Evolutionary conservation across 2,329 filamentous ascomycete species (phyloP), one percentile per base, ranked within the genome.

Genomic region (Penicillium corylophilum): DNA sequence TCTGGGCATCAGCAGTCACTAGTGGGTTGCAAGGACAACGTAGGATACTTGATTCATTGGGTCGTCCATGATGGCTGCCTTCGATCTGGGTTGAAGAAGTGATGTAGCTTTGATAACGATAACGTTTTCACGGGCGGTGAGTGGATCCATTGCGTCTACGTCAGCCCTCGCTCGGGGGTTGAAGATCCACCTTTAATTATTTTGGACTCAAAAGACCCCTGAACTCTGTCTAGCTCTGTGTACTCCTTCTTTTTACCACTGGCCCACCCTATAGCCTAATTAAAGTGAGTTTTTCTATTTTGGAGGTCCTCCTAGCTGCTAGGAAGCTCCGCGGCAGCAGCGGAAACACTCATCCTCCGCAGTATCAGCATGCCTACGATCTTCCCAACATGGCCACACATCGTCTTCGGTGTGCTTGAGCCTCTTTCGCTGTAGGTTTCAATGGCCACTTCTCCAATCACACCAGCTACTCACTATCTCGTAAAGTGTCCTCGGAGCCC

Each of bases 371-470:
- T 66, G 63, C 55, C 62, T 6, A 71, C 84, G 24, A 79, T 81
- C 55, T 77, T 90, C 20, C 86, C 87, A 2, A 64, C 77, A 3
- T 76, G 88, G 63, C 87, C 87, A 12, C 79, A 84, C 53, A 67
- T 87, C 43, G 74, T 88, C 44, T 88, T 90, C 59, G 87, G 84
- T 26, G 68, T 88, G 48, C 65, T 88, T 38, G 87, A 90, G 69
- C 87, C 87, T 28, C 74, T 88, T 53, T 85, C 84, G 18, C 76
- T 88, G 84, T 87, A 77, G 72, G 79, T 65, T 31, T 54, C 44
- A 18, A 40, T 44, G 31, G 26, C 6, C 20, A 26, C 2, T 1
- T 12, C 13, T 22, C 35, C 53, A 42, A 36, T 26, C 46, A 44
- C 38, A 42, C 22, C 22, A 46, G 26, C 47, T 23, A 45, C 49